A percentile compares a stretch with the other conserved stretches of the same genome.
These are phyloP conservation scores for Combretum micranthum DNA, from an alignment of 345 rosid genomes.

Conservation along the genomic window DNA sequence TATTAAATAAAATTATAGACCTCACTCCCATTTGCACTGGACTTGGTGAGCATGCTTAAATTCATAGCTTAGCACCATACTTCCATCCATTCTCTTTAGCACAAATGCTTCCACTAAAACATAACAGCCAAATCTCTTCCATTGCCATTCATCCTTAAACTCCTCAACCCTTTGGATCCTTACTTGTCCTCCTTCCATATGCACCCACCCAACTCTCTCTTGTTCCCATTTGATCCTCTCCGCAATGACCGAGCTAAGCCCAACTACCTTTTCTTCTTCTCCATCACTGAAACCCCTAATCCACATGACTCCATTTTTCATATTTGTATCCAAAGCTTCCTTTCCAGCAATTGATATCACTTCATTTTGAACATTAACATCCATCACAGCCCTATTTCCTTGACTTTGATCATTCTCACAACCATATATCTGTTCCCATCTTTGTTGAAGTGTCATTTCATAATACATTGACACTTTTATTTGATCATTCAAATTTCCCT, in stretches of 20 bases:
- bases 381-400: conserved; percentile 15
- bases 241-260: conserved; percentile 26
- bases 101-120: conserved; percentile 57
- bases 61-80: conserved; percentile 32
- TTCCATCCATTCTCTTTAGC: conserved; percentile 51
- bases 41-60: conserved; percentile 40
- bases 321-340: conserved; percentile 7
- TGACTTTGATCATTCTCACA: conserved; percentile 15
- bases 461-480: conserved; percentile 36
- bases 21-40: conserved; percentile 30
- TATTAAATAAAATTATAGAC: too few relatives aligned
- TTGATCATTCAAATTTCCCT: conserved; percentile 28
- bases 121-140: conserved; percentile 49
- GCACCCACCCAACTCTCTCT: conserved; percentile 46
- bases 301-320: conserved; percentile 33
- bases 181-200: conserved; percentile 8
- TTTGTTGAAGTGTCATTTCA: conserved; percentile 44
- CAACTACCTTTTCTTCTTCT: conserved; percentile 22
- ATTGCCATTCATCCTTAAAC: conserved; percentile 18
- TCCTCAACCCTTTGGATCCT: conserved; percentile 24
- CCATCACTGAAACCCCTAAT: conserved; percentile 9
- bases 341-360: conserved; percentile 25
- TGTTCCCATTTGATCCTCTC: conserved; percentile 54
- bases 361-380: conserved; percentile 25
- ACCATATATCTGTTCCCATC: conserved; percentile 46